A percentile compares a stretch with the other conserved stretches of the same genome.
Conservation (phyloP, 495 filamentous ascomycete genomes). For the Penicillium canariense region DNA sequence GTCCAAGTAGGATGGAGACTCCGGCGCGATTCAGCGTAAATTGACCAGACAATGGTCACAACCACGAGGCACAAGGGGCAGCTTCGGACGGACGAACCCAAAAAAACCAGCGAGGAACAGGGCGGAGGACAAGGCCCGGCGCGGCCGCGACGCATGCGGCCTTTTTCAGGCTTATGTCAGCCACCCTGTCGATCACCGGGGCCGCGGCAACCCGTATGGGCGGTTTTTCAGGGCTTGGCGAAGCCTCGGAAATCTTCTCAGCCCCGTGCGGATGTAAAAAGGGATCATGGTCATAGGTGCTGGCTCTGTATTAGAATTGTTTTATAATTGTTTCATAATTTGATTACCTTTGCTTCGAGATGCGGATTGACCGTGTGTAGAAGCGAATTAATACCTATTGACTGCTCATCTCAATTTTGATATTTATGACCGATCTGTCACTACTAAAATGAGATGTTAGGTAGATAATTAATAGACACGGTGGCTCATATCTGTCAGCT, state of each 20-base stretch:
- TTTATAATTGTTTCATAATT: background rate
- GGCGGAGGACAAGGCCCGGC: background rate
- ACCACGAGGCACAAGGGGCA: slow-evolving; percentile 8
- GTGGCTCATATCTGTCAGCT: no score
- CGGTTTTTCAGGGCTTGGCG: background rate
- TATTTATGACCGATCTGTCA: no score
- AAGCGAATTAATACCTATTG: background rate
- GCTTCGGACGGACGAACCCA: background rate
- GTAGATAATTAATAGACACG: no score
- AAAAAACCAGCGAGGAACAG: background rate
- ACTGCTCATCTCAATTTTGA: background rate
- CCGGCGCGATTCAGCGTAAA: background rate
- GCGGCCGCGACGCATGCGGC: slow-evolving; percentile 22
- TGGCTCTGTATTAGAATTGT: background rate
- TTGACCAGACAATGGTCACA: background rate
- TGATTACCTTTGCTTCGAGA: background rate
- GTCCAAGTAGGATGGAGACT: background rate
- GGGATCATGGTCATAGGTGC: background rate
- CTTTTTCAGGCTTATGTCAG: slow-evolving; percentile 30
- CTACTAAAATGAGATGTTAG: no score
- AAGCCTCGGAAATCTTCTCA: background rate
- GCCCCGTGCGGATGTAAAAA: background rate
- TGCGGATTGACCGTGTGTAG: background rate
- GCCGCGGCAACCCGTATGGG: no score
- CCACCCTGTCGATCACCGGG: slow-evolving; percentile 11